These are phyloP conservation scores for Candida mesenterica DNA, from an alignment of 1,139 yeast genomes.

Conservation along the genomic window DNA sequence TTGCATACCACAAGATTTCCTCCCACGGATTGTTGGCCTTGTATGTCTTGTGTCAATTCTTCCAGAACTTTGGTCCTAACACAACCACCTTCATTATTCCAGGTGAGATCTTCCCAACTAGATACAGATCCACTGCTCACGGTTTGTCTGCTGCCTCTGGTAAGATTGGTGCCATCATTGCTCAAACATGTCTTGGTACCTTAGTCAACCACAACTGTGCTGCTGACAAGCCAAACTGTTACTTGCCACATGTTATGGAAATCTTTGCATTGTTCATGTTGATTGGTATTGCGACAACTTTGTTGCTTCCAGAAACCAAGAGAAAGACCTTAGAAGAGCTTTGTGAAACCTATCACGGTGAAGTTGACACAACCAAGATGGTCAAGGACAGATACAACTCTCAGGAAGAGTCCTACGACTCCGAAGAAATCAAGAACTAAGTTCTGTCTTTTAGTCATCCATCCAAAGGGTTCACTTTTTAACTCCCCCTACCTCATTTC, in stretches of 20 bases:
- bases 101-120: conserved; percentile 95
- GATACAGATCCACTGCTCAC: conserved; percentile 97
- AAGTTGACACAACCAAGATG: conserved; percentile 49
- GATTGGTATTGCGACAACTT: conserved; percentile 61
- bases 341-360: conserved; percentile 75
- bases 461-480: conserved; percentile 1
- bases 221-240: conserved; percentile 59
- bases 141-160: conserved; percentile 97
- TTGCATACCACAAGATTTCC: conserved; percentile 67
- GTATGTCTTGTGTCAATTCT: conserved; percentile 76
- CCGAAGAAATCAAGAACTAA: conserved; percentile 13
- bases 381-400: conserved; percentile 17
- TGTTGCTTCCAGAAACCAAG: conserved; percentile 85
- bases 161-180: conserved; percentile 95
- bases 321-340: conserved; percentile 84
- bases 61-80: conserved; percentile 93
- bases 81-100: conserved; percentile 94
- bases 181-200: conserved; percentile 88
- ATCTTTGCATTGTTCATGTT: conserved; percentile 90
- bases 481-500: background rate
- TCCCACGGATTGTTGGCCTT: conserved; percentile 69
- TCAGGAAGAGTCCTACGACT: conserved; percentile 18
- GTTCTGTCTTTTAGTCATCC: background rate
- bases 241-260: conserved; percentile 88
- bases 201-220: conserved; percentile 76